Percentiles rank a stretch among this genome's conserved stretches.
Conservation (phyloP, 2,329 filamentous ascomycete genomes). For the Trichophaea hybrida region DNA sequence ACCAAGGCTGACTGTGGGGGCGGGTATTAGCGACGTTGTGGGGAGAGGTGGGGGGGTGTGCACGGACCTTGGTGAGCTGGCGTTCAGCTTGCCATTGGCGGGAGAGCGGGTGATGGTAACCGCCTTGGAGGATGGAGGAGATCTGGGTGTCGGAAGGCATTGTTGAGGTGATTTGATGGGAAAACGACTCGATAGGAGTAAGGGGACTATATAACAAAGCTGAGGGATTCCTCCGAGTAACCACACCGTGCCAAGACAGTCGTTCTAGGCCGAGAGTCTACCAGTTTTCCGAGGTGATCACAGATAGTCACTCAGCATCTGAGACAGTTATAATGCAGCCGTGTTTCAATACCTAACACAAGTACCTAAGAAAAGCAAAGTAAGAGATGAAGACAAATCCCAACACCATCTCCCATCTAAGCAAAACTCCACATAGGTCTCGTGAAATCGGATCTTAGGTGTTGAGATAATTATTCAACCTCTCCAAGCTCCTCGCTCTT, state of each 20-base stretch:
- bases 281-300: neutral
- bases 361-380: neutral
- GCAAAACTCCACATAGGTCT: neutral
- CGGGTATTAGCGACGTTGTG: constrained; percentile 8
- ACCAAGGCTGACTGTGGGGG: constrained; percentile 78
- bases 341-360: neutral
- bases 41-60: neutral
- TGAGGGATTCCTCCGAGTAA: no score
- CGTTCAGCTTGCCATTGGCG: constrained; percentile 72
- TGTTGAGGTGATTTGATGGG: no score
- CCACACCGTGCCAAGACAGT: neutral
- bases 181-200: no score
- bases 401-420: neutral
- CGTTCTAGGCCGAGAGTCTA: neutral
- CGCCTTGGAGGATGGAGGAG: constrained; percentile 67
- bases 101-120: constrained; percentile 66
- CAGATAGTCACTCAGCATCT: neutral
- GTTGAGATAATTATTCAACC: neutral
- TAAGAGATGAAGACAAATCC: neutral
- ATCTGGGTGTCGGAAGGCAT: constrained; percentile 41
- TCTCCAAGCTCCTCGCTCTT: constrained; percentile 7
- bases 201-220: no score
- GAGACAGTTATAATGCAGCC: neutral
- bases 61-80: constrained; percentile 64
- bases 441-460: neutral